Evolutionary conservation across 345 rosid genomes (phyloP).

Genomic region (Eucalyptus shirleyi): DNA sequence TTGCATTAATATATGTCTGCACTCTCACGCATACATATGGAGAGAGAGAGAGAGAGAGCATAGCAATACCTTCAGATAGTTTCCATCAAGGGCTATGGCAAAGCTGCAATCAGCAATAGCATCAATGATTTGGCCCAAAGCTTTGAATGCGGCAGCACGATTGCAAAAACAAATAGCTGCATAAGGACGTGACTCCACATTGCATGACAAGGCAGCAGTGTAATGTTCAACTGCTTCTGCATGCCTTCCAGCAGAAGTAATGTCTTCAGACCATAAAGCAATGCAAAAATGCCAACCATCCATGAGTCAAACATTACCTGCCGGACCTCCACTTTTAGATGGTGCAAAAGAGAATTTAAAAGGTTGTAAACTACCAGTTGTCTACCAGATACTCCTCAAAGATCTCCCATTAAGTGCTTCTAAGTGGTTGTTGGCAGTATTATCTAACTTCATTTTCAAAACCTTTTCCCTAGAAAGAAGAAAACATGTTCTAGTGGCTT

Average conservation of each 20-base stretch:
- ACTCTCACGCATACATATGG: neutral
- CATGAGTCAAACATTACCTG: too few relatives aligned
- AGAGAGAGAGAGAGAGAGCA: neutral
- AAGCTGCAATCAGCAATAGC: constrained; percentile 98
- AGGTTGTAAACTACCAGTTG: neutral
- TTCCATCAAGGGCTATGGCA: constrained; percentile 85
- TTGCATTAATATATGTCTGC: neutral
- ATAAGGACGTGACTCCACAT: constrained; percentile 80
- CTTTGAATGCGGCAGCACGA: constrained; percentile 93
- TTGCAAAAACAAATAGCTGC: constrained; percentile 95
- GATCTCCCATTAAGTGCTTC: neutral
- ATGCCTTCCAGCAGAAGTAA: constrained; percentile 39
- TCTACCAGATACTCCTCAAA: neutral
- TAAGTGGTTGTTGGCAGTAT: neutral
- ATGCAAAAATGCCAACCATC: neutral
- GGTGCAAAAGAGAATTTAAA: neutral
- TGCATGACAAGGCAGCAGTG: constrained; percentile 67
- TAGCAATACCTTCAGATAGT: constrained; percentile 65
- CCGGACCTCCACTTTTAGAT: neutral
- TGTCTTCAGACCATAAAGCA: neutral
- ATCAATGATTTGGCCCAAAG: constrained; percentile 67
- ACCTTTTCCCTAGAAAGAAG: neutral
- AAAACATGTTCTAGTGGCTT: neutral
- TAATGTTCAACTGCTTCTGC: constrained; percentile 90
- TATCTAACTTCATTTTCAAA: neutral